Percentiles rank a stretch among this genome's conserved stretches.
These are phyloP conservation scores for Candida tropicalis DNA, from an alignment of 1,139 yeast species.

Conservation along the genomic window DNA sequence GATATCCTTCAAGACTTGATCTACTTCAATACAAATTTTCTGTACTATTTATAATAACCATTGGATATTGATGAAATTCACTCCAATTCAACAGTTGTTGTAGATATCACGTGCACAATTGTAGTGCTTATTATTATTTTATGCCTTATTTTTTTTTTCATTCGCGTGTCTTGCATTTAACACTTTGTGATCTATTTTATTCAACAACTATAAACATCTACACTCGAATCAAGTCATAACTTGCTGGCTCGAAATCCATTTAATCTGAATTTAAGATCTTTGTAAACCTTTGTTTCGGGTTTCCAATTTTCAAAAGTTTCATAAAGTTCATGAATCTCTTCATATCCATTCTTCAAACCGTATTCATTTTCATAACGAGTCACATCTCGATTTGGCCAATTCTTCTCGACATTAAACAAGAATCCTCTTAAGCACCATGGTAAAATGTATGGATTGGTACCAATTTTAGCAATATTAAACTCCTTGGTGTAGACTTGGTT, in stretches of 20 bases:
- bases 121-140: too few species aligned
- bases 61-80: too few species aligned
- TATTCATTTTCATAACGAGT: conserved; percentile 16
- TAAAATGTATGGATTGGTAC: conserved; percentile 77
- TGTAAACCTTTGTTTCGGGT: conserved; percentile 78
- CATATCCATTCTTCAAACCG: conserved; percentile 39
- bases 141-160: too few species aligned
- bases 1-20: too few species aligned
- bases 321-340: conserved; percentile 62
- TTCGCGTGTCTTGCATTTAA: too few species aligned
- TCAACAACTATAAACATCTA: background rate
- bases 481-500: conserved; percentile 61
- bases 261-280: conserved; percentile 81
- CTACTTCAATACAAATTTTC: too few species aligned
- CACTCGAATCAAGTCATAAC: conserved; percentile 20
- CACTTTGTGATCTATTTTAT: too few species aligned
- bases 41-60: too few species aligned
- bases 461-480: conserved; percentile 61
- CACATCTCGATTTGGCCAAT: conserved; percentile 43
- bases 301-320: conserved; percentile 80
- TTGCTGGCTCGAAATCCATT: conserved; percentile 68
- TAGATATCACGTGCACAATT: too few species aligned
- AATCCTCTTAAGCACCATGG: conserved; percentile 95
- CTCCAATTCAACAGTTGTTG: too few species aligned
- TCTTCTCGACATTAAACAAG: conserved; percentile 62